A percentile compares a stretch with the other conserved stretches of the same genome.
Conservation (phyloP, 257 asterid species). For the Voacanga thouarsii region DNA sequence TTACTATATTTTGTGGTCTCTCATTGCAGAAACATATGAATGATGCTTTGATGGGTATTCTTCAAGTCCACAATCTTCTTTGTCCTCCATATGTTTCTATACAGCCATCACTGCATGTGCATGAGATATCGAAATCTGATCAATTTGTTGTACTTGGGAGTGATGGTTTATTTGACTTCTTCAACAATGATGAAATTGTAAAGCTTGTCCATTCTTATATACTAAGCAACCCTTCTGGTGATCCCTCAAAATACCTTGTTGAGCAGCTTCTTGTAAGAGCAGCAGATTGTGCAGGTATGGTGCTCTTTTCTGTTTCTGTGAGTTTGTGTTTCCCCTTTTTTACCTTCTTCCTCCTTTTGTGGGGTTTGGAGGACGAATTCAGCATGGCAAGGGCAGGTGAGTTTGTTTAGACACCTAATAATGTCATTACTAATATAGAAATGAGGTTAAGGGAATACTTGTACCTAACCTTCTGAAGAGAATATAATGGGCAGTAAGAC, state of each 20-base stretch:
- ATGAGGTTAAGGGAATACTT: neutral
- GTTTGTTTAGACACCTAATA: neutral
- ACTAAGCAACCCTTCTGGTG: slow-evolving; percentile 58
- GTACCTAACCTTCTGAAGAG: neutral
- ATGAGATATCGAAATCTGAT: slow-evolving; percentile 64
- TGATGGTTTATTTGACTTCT: slow-evolving; percentile 93
- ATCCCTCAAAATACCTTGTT: slow-evolving; percentile 85
- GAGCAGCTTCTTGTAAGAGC: slow-evolving; percentile 93
- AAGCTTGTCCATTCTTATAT: slow-evolving; percentile 65
- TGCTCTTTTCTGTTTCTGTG: neutral
- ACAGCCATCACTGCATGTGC: slow-evolving; percentile 65
- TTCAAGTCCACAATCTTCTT: slow-evolving; percentile 68
- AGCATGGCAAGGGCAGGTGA: neutral
- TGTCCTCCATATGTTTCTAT: slow-evolving; percentile 91
- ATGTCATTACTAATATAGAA: neutral
- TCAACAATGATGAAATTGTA: slow-evolving; percentile 80
- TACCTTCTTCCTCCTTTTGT: neutral
- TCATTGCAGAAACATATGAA: slow-evolving; percentile 75
- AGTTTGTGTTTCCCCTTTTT: neutral
- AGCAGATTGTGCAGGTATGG: slow-evolving; percentile 86
- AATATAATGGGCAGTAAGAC: neutral
- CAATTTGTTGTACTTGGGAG: slow-evolving; percentile 91
- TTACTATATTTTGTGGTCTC: neutral
- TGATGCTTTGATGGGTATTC: slow-evolving; percentile 96
- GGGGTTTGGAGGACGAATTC: neutral